These are phyloP conservation scores for Aegilops speltoides DNA, from an alignment of 176 grass and related monocot genomes.

Conservation along the genomic window DNA sequence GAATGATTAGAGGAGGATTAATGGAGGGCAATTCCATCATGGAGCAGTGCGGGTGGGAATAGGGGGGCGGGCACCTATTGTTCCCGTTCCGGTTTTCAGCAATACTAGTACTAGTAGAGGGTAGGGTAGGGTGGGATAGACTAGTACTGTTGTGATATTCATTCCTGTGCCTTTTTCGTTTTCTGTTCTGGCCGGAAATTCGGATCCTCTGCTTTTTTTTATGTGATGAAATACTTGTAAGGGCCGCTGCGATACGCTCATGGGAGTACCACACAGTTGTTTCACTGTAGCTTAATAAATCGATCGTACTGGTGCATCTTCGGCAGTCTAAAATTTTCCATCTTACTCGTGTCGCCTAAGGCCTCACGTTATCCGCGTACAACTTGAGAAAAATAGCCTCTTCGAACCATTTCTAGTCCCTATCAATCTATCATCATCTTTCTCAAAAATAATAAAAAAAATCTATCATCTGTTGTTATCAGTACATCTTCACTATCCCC, in stretches of 20 bases:
- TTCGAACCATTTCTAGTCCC: not conserved
- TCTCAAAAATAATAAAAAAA: no score
- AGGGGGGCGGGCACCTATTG: constrained; percentile 14
- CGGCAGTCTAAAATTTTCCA: not conserved
- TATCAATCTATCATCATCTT: not conserved
- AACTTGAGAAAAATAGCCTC: not conserved
- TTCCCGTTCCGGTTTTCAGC: constrained; percentile 24
- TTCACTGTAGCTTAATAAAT: not conserved
- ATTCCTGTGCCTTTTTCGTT: not conserved
- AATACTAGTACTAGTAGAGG: not conserved
- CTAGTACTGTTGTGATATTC: constrained; percentile 22
- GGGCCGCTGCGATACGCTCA: not conserved
- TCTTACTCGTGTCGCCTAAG: not conserved
- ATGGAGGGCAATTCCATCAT: not conserved
- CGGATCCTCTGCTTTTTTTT: not conserved
- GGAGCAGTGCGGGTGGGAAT: not conserved
- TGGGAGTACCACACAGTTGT: not conserved
- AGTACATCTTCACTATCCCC: not conserved
- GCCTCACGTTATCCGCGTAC: not conserved
- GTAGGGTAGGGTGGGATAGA: not conserved
- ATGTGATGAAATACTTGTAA: not conserved
- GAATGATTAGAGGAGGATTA: not conserved
- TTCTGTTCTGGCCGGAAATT: no score
- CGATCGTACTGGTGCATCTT: not conserved
- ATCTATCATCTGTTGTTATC: not conserved